These are phyloP conservation scores for Phytophthora citricola DNA, from an alignment of 352 stramenopile genomes.

Conservation along the genomic window DNA sequence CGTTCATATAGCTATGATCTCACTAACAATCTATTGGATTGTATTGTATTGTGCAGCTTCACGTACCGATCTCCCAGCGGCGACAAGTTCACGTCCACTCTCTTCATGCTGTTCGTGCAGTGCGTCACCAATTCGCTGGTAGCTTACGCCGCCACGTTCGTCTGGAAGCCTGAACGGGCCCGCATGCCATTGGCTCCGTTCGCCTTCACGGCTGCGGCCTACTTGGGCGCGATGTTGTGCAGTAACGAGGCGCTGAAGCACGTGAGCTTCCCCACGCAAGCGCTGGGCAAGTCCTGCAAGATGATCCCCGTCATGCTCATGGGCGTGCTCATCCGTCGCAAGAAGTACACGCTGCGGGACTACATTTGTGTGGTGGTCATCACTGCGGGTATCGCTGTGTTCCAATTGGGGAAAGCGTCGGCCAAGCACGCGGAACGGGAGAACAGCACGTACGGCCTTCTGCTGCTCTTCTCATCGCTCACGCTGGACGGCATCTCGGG, in stretches of 20 bases:
- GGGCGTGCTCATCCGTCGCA: constrained; percentile 92
- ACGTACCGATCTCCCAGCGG: constrained; percentile 85
- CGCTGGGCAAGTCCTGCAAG: constrained; percentile 99
- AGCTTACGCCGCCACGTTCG: constrained; percentile 83
- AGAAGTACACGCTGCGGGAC: constrained; percentile 90
- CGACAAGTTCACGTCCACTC: constrained; percentile 90
- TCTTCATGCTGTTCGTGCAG: constrained; percentile 94
- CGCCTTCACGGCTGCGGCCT: constrained; percentile 88
- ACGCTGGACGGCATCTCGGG: constrained; percentile 96
- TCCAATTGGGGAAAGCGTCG: constrained; percentile 88
- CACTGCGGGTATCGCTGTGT: constrained; percentile 90
- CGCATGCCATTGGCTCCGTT: constrained; percentile 83
- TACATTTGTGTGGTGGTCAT: constrained; percentile 93
- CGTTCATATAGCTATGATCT: neutral
- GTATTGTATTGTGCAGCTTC: constrained; percentile 54
- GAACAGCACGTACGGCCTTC: constrained; percentile 90
- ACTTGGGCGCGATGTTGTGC: constrained; percentile 92
- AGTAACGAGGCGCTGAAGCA: constrained; percentile 94
- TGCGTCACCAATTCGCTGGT: constrained; percentile 91
- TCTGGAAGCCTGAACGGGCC: constrained; percentile 79
- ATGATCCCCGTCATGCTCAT: constrained; percentile 98
- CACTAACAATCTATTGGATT: no score
- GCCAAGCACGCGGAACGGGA: constrained; percentile 79
- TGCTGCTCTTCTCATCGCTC: constrained; percentile 93
- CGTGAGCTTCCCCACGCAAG: constrained; percentile 97